phyloP scores from a whole-genome alignment of 108 stramenopile genomes.

The Nannochloropsis oceanica region DNA sequence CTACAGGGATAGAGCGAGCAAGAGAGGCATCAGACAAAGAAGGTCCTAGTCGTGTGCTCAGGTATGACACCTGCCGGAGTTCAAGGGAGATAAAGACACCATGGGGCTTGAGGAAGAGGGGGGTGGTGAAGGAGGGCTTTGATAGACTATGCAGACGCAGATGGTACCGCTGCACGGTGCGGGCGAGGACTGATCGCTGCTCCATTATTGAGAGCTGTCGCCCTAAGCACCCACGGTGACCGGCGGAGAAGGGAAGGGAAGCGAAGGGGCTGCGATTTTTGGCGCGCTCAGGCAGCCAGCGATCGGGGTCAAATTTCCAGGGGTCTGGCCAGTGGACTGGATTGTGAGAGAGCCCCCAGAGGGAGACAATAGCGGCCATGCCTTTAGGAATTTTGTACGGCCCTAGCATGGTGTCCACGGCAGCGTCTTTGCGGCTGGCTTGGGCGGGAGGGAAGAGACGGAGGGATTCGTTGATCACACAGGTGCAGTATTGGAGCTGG shows the following conservation, averaged over 20 bases:
- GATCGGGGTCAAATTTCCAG: not conserved
- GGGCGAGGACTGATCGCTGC: not conserved
- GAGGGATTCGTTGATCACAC: not conserved
- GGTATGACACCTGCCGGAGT: not conserved
- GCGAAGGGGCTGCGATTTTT: not conserved
- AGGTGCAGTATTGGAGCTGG: not conserved
- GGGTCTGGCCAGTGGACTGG: not conserved
- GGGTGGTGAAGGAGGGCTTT: not conserved
- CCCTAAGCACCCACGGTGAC: not conserved
- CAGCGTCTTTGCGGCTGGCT: not conserved
- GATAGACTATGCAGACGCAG: not conserved
- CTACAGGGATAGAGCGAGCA: too few relatives aligned
- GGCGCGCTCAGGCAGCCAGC: not conserved
- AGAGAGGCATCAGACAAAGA: not conserved
- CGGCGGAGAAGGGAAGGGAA: not conserved
- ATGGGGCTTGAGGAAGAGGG: not conserved
- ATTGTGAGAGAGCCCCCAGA: not conserved
- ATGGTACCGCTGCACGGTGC: not conserved
- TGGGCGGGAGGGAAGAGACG: not conserved
- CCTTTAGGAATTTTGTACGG: not conserved
- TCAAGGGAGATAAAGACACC: not conserved
- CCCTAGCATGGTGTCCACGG: not conserved
- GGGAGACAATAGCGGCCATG: not conserved
- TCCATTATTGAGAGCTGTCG: not conserved
- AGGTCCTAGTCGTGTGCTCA: not conserved